Conservation (phyloP, 768 basidiomycete species). For the Agaricus subrufescens region DNA sequence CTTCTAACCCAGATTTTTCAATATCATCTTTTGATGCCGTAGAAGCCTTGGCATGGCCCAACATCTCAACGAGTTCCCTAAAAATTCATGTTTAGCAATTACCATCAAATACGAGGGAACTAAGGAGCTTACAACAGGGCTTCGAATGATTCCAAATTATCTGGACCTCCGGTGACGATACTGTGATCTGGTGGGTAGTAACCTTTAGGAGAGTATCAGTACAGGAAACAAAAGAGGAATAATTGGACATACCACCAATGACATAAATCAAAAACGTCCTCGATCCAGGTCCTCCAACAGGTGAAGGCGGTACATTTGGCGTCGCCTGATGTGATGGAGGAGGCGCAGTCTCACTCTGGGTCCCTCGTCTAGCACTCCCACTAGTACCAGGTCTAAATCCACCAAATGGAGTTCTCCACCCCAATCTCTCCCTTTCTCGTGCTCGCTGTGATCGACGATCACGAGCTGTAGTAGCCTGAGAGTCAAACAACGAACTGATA, state of each 20-base stretch:
- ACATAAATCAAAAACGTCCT: conserved; percentile 90
- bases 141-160: conserved; percentile 74
- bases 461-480: neutral
- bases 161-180: conserved; percentile 73
- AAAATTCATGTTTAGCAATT: neutral
- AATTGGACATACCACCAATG: conserved; percentile 72
- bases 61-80: conserved; percentile 78
- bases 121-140: conserved; percentile 57
- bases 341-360: too few relatives aligned
- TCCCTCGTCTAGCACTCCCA: too few relatives aligned
- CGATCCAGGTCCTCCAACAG: conserved; percentile 30
- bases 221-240: conserved; percentile 1
- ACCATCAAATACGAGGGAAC: conserved; percentile 6
- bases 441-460: neutral
- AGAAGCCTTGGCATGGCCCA: conserved; percentile 79
- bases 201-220: conserved; percentile 44
- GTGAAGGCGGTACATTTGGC: conserved; percentile 12
- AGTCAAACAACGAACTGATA: neutral
- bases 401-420: conserved; percentile 58
- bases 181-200: conserved; percentile 90
- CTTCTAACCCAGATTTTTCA: conserved; percentile 73
- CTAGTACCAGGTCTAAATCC: too few relatives aligned
- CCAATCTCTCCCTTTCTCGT: conserved; percentile 14
- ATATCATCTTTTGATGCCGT: conserved; percentile 84
- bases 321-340: conserved; percentile 5